These are phyloP conservation scores for Plasmodium malariae DNA, from an alignment of 169 alveolate species.

Conservation along the genomic window DNA sequence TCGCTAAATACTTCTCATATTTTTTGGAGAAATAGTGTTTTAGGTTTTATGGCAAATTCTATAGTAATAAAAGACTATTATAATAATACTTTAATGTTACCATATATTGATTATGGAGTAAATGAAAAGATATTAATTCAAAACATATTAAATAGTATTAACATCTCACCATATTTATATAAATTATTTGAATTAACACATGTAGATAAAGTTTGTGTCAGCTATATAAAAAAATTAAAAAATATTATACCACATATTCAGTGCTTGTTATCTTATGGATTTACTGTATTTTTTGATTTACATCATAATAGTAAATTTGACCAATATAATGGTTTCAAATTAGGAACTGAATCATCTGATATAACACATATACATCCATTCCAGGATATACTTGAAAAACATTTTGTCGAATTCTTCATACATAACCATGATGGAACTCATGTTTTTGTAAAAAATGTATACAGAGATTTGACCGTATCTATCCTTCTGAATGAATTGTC, in stretches of 20 bases:
- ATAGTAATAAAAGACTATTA: slow-evolving; percentile 33
- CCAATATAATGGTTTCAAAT: slow-evolving; percentile 48
- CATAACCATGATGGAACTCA: slow-evolving; percentile 44
- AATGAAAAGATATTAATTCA: slow-evolving; percentile 66
- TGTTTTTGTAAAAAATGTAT: slow-evolving; percentile 42
- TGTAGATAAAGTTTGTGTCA: slow-evolving; percentile 57
- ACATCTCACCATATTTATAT: slow-evolving; percentile 66
- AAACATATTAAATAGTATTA: slow-evolving; percentile 44
- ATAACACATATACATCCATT: slow-evolving; percentile 71
- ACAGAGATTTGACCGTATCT: slow-evolving; percentile 59
- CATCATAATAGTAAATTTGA: slow-evolving; percentile 25
- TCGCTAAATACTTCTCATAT: slow-evolving; percentile 57
- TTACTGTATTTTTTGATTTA: slow-evolving; percentile 63
- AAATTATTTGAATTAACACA: slow-evolving; percentile 64
- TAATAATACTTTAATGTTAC: slow-evolving; percentile 45
- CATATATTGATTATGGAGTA: slow-evolving; percentile 39
- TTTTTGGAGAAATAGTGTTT: slow-evolving; percentile 70
- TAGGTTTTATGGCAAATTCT: slow-evolving; percentile 75
- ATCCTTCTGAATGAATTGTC: slow-evolving; percentile 60
- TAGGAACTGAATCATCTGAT: slow-evolving; percentile 33
- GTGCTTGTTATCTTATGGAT: slow-evolving; percentile 61
- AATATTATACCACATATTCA: slow-evolving; percentile 76
- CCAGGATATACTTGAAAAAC: slow-evolving; percentile 48
- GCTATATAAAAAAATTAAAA: slow-evolving; percentile 35
- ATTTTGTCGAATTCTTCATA: slow-evolving; percentile 45